Percentiles rank a stretch among this genome's conserved stretches.
Evolutionary conservation across 352 stramenopile species (phyloP).

Genomic region (Globisporangium paroecandrum): DNA sequence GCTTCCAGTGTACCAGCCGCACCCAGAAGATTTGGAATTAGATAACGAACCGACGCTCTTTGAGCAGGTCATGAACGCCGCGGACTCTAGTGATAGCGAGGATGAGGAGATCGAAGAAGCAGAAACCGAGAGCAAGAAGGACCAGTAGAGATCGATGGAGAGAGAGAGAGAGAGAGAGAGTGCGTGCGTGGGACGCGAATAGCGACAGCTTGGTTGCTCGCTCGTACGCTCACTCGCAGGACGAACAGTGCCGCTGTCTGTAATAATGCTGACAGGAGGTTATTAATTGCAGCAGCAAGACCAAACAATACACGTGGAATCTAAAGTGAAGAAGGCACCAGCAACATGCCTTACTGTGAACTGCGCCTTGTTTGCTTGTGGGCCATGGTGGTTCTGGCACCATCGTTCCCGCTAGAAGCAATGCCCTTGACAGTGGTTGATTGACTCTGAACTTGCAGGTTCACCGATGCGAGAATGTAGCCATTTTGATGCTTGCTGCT

Average conservation of each 20-base stretch:
- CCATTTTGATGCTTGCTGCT: neutral
- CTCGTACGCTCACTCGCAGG: neutral
- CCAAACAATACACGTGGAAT: conserved; percentile 10
- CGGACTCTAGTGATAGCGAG: conserved; percentile 85
- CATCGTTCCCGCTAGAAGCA: neutral
- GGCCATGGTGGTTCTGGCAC: neutral
- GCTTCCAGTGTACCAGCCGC: conserved; percentile 95
- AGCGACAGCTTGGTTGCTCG: neutral
- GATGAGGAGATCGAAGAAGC: conserved; percentile 40
- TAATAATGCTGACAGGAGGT: neutral
- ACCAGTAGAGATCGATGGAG: conserved; percentile 42
- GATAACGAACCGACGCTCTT: conserved; percentile 99
- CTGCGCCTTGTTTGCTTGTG: neutral
- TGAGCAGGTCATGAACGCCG: conserved; percentile 93
- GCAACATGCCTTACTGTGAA: neutral
- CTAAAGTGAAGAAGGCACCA: neutral
- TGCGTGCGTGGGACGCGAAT: neutral
- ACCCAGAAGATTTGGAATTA: conserved; percentile 98
- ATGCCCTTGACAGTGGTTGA: neutral
- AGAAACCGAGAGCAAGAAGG: conserved; percentile 46
- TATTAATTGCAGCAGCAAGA: conserved; percentile 5
- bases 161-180: neutral
- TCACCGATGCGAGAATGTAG: neutral
- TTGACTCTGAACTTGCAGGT: neutral
- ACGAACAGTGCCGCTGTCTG: neutral